Percentiles rank a stretch among this genome's conserved stretches.
phyloP scores from a whole-genome alignment of 345 rosid genomes.

The Eucalyptus caleyi region DNA sequence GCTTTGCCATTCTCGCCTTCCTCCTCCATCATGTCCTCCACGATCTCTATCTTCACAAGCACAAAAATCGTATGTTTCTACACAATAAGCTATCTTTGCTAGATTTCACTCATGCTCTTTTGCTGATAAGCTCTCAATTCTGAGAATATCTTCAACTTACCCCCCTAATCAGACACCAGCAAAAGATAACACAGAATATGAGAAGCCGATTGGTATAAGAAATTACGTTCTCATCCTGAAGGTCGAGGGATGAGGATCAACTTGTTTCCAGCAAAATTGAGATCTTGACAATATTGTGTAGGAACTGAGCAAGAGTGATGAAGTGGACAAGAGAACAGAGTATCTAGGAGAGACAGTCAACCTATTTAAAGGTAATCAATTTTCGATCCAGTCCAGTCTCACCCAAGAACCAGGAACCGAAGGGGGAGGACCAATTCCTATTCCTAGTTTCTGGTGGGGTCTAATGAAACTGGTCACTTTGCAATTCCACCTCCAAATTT shows the following conservation, averaged over 20 bases:
- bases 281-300: neutral
- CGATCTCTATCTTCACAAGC: neutral
- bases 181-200: neutral
- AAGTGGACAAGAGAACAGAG: conserved; percentile 37
- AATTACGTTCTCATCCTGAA: neutral
- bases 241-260: neutral
- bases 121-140: neutral
- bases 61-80: neutral
- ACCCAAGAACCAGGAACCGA: no score
- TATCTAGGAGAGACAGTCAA: conserved; percentile 40
- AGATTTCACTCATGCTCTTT: neutral
- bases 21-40: neutral
- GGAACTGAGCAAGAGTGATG: neutral
- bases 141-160: neutral
- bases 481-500: no score
- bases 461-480: no score
- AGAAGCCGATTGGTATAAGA: neutral
- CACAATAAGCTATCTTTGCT: neutral
- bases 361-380: no score
- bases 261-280: neutral
- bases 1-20: neutral
- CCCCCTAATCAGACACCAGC: neutral
- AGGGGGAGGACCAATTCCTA: no score
- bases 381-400: no score
- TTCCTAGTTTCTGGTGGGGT: no score